Evolutionary conservation across 1,139 yeast species (phyloP).

Genomic region (Kurtzmaniella quercitrusa): DNA sequence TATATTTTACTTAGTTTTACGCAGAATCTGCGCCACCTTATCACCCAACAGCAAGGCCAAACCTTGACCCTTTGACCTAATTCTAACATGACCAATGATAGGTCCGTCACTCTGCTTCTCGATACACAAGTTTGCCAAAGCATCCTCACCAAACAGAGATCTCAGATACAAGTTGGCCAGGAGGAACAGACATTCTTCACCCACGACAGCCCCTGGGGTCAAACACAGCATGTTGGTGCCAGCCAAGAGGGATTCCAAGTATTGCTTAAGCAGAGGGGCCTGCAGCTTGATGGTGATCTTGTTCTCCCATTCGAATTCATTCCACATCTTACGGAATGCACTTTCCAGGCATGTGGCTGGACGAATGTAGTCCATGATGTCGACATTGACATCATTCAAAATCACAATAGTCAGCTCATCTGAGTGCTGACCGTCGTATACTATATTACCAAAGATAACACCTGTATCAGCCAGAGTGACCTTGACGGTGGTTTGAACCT

Average conservation of each 20-base stretch:
- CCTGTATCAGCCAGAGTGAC: conserved; percentile 98
- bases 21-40: conserved; percentile 76
- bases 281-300: conserved; percentile 85
- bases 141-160: conserved; percentile 96
- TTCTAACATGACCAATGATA: conserved; percentile 91
- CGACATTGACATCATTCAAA: conserved; percentile 91
- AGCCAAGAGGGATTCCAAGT: conserved; percentile 69
- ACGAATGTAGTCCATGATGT: conserved; percentile 94
- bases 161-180: conserved; percentile 93
- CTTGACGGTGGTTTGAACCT: conserved; percentile 82
- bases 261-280: conserved; percentile 67
- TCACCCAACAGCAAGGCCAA: conserved; percentile 94
- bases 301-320: conserved; percentile 99
- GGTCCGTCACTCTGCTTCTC: conserved; percentile 75
- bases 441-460: conserved; percentile 94
- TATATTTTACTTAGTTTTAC: conserved; percentile 39
- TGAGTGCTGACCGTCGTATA: conserved; percentile 94
- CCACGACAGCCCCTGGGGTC: conserved; percentile 85
- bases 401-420: conserved; percentile 88
- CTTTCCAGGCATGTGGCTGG: conserved; percentile 89
- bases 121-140: conserved; percentile 91
- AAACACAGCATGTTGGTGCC: conserved; percentile 94
- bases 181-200: conserved; percentile 86
- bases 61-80: conserved; percentile 97
- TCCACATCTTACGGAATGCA: conserved; percentile 97